A percentile compares a stretch with the other conserved stretches of the same genome.
phyloP scores from a whole-genome alignment of 2,329 filamentous ascomycete genomes.

The Exophiala viscosa region DNA sequence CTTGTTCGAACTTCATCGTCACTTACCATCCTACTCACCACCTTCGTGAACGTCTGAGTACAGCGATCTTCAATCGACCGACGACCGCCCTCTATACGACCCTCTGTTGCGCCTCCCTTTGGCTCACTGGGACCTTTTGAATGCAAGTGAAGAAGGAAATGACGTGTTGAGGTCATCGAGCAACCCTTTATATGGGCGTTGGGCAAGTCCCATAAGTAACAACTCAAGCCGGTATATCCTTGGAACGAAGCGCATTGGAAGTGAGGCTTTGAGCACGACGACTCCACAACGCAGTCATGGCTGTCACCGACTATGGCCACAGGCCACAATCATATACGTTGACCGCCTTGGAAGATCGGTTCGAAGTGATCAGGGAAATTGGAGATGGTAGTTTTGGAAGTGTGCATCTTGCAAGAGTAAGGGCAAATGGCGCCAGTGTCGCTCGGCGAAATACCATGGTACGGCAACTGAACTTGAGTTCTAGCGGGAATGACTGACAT shows the following conservation, averaged over 20 bases:
- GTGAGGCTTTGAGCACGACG: not conserved
- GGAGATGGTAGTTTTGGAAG: conserved; percentile 98
- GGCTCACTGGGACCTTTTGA: not conserved
- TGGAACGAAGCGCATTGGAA: not conserved
- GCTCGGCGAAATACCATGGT: conserved; percentile 90
- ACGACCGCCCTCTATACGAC: not conserved
- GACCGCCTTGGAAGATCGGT: conserved; percentile 81
- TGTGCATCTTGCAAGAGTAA: conserved; percentile 84
- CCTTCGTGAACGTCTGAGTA: conserved; percentile 1
- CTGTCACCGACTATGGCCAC: conserved; percentile 68
- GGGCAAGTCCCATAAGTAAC: conserved; percentile 3
- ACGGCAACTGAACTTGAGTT: conserved; percentile 49
- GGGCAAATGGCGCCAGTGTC: conserved; percentile 81
- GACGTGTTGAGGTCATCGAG: conserved; percentile 19
- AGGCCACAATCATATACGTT: conserved; percentile 58
- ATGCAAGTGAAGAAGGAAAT: conserved; percentile 11
- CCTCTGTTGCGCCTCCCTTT: not conserved
- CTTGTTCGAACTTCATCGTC: conserved; percentile 12
- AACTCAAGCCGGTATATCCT: not conserved
- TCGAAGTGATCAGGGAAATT: conserved; percentile 96
- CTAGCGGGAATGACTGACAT: conserved; percentile 24
- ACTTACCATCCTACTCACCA: conserved; percentile 15
- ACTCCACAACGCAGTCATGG: conserved; percentile 59
- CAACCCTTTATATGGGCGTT: conserved; percentile 12
- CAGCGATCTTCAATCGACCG: not conserved